Percentiles rank a stretch among this genome's conserved stretches.
These are phyloP conservation scores for Aspergillus alliaceus DNA, from an alignment of 2,329 filamentous ascomycete species.

Conservation along the genomic window DNA sequence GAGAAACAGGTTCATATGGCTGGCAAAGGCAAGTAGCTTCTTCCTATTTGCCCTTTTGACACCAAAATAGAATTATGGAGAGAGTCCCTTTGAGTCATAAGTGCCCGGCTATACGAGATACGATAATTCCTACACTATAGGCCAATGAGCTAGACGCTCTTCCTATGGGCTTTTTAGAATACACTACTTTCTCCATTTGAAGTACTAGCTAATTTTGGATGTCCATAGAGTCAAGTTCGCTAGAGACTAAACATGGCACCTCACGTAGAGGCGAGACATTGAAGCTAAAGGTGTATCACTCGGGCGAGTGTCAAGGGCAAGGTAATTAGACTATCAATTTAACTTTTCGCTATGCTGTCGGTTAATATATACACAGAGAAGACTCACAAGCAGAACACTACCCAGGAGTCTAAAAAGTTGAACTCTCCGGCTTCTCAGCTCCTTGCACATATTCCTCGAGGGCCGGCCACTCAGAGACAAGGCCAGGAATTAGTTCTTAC, in stretches of 20 bases:
- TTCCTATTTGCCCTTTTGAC: too few relatives aligned
- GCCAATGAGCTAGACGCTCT: background rate
- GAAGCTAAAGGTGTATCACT: background rate
- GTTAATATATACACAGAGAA: background rate
- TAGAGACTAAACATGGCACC: background rate
- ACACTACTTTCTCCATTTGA: background rate
- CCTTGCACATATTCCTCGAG: constrained; percentile 5
- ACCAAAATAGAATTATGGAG: too few relatives aligned
- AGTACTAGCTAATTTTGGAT: background rate
- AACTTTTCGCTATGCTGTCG: background rate
- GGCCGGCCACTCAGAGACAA: background rate
- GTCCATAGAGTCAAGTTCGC: too few relatives aligned
- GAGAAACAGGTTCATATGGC: background rate
- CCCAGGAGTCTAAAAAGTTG: background rate
- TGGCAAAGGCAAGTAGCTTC: background rate
- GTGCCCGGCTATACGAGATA: background rate
- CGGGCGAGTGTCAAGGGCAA: background rate
- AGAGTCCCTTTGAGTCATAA: too few relatives aligned
- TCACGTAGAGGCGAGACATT: background rate
- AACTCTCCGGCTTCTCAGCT: background rate
- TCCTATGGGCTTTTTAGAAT: background rate
- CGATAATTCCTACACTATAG: background rate
- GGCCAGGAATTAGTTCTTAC: background rate
- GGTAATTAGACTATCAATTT: background rate
- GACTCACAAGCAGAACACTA: background rate